phyloP scores from a whole-genome alignment of 108 stramenopile species.

The Fragilariopsis cylindrus region DNA sequence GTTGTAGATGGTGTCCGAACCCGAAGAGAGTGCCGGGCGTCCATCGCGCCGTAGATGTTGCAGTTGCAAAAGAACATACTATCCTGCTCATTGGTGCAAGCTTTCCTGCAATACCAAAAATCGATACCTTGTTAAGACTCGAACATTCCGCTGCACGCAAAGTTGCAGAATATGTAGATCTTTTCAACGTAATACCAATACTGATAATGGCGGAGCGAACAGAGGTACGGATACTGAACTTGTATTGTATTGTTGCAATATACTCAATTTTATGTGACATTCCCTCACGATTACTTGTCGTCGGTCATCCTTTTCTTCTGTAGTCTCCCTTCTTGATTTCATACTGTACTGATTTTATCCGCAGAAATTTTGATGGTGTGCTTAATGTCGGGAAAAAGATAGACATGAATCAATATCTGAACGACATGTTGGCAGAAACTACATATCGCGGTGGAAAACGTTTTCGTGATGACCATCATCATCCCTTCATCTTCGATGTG shows the following conservation, averaged over 20 bases:
- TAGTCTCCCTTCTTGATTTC: conserved; percentile 38
- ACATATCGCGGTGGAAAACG: conserved; percentile 5
- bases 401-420: conserved; percentile 59
- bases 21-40: conserved; percentile 76
- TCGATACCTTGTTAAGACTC: conserved; percentile 30
- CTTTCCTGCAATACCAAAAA: conserved; percentile 54
- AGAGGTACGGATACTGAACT: conserved; percentile 19
- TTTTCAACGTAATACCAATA: conserved; percentile 79
- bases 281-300: neutral
- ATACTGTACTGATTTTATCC: conserved; percentile 69
- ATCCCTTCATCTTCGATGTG: conserved; percentile 55
- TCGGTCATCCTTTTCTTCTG: neutral
- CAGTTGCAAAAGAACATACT: conserved; percentile 82
- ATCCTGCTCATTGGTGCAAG: conserved; percentile 70
- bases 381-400: conserved; percentile 59
- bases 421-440: conserved; percentile 42
- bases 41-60: conserved; percentile 72
- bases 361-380: conserved; percentile 79
- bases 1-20: conserved; percentile 70
- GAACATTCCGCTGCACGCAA: conserved; percentile 54
- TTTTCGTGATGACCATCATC: conserved; percentile 52
- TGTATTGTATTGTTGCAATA: neutral
- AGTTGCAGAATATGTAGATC: conserved; percentile 67
- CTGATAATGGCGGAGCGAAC: conserved; percentile 61
- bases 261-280: neutral